A percentile compares a stretch with the other conserved stretches of the same genome.
phyloP scores from a whole-genome alignment of 306 rosid species.

The cucumber (Cucumis sativus) region Cucumber_9930_V3 NC_026660.2:11945501-11946000 shows the following conservation, averaged over 20 bases:
- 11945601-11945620: not conserved
- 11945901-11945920: constrained; percentile 51
- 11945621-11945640: not conserved
- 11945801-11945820: not conserved
- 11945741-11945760: not conserved
- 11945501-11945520: constrained; percentile 1
- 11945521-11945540: not conserved
- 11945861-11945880: constrained; percentile 48
- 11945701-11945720: not conserved
- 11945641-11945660: constrained; percentile 4
- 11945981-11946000: constrained; percentile 12
- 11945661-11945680: not conserved
- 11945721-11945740: not conserved
- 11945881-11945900: constrained; percentile 88
- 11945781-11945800: not conserved
- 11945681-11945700: not conserved
- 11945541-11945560: constrained; percentile 4
- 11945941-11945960: constrained; percentile 49
- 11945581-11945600: not conserved
- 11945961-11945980: constrained; percentile 37
- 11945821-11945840: not conserved
- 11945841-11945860: not conserved
- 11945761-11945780: not conserved
- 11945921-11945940: constrained; percentile 72
- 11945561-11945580: constrained; percentile 4